phyloP scores from a whole-genome alignment of 768 basidiomycete species.

The Chalciporus piperatus region DNA sequence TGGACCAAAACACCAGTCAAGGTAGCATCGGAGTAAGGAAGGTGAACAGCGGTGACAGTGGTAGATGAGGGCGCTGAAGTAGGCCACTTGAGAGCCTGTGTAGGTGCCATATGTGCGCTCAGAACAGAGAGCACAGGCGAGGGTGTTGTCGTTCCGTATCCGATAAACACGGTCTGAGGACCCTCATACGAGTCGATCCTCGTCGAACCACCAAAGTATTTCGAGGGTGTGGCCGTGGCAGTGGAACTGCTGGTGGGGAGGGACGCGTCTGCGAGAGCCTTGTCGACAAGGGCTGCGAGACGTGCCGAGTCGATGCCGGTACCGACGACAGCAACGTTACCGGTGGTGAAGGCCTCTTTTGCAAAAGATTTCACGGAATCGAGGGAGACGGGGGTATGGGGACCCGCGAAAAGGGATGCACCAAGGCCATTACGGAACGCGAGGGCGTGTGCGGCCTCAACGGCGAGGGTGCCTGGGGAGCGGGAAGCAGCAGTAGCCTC shows the following conservation, averaged over 20 bases:
- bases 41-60: slow-evolving; percentile 68
- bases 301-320: slow-evolving; percentile 76
- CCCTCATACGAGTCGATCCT: slow-evolving; percentile 65
- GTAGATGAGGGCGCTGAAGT: slow-evolving; percentile 55
- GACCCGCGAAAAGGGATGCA: slow-evolving; percentile 81
- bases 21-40: slow-evolving; percentile 90
- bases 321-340: slow-evolving; percentile 83
- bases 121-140: slow-evolving; percentile 78
- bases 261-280: slow-evolving; percentile 49
- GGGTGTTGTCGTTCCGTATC: slow-evolving; percentile 71
- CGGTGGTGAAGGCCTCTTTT: slow-evolving; percentile 66
- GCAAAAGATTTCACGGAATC: slow-evolving; percentile 77
- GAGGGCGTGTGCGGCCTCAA: slow-evolving; percentile 85
- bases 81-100: slow-evolving; percentile 85
- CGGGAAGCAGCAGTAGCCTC: slow-evolving; percentile 62
- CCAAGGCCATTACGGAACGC: slow-evolving; percentile 97
- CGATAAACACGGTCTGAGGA: slow-evolving; percentile 79
- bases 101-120: slow-evolving; percentile 74
- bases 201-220: slow-evolving; percentile 85
- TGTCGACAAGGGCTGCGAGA: slow-evolving; percentile 70
- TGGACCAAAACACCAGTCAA: slow-evolving; percentile 83
- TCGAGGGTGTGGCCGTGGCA: slow-evolving; percentile 22
- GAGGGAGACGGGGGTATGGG: slow-evolving; percentile 58
- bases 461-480: slow-evolving; percentile 63
- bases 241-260: slow-evolving; percentile 37